A percentile compares a stretch with the other conserved stretches of the same genome.
These are phyloP conservation scores for barley (Hordeum vulgare) DNA, from an alignment of 176 grass and related monocot species.

Conservation along the genomic window DNA sequence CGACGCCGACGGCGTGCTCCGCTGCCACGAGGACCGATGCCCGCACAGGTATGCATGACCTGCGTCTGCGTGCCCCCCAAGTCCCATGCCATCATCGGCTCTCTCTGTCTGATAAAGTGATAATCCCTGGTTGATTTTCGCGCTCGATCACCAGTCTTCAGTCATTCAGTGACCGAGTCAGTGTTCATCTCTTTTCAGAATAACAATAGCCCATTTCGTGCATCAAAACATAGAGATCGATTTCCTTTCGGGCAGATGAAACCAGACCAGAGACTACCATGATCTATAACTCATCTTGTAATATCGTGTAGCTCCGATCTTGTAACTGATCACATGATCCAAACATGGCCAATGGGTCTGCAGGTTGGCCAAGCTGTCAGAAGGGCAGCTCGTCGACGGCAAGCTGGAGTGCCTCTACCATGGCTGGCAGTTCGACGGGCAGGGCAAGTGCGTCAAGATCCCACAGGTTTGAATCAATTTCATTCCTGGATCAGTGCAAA, in stretches of 20 bases:
- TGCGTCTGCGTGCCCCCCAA: not conserved
- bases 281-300: not conserved
- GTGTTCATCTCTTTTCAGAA: not conserved
- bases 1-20: slow-evolving; percentile 59
- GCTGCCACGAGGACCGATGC: slow-evolving; percentile 85
- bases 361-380: slow-evolving; percentile 86
- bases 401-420: slow-evolving; percentile 93
- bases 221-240: not conserved
- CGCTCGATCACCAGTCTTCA: not conserved
- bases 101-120: not conserved
- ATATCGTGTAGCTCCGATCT: not conserved
- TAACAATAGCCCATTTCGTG: not conserved
- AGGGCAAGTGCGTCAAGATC: slow-evolving; percentile 87
- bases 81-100: not conserved
- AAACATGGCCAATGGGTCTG: not conserved
- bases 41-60: slow-evolving; percentile 65
- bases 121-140: not conserved
- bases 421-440: slow-evolving; percentile 92
- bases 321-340: not conserved
- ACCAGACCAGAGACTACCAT: too few species aligned
- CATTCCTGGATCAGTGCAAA: not conserved
- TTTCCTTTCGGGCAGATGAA: not conserved
- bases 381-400: slow-evolving; percentile 83
- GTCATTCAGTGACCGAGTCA: not conserved
- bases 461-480: slow-evolving; percentile 25